Evolutionary conservation across 805 yeast species (phyloP), one percentile per base, ranked within the genome.

Genomic region (Hanseniaspora taiwanica): DNA sequence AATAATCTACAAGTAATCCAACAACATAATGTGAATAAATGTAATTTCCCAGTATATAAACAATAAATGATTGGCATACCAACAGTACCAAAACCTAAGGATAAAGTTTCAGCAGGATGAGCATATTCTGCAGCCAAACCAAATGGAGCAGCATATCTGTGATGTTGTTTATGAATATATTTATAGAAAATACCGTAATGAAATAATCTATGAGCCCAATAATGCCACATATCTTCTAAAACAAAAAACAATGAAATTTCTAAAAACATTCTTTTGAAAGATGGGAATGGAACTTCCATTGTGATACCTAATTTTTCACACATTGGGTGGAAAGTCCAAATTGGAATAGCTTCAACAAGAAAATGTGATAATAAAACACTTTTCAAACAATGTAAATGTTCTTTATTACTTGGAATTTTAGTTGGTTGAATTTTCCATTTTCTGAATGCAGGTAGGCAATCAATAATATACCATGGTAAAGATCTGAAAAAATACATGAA

Each of bases 51-150:
- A 35, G 91, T 76, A 58, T 81, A 64, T 59, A 74, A 73, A 48
- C 85, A 86, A 71, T 84, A 83, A 37, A 82, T 58, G 42, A 89
- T 76, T 43, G 98, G 98, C 64, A 85, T 77, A 44, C 97, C 96
- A 32, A 89, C 95, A 33, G 98, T 89, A 47, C 98, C 98, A 48
- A 84, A 74, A 40, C 98, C 98, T 46, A 89, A 68, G 39, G 84
- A 69, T 66, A 83, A 74, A 25, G 89, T 94, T 65, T 89, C 98
- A 23, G 81, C 70, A 14, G 98, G 97, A 58, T 89, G 96, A 24
- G 97, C 97, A 59, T 89, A 89, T 66, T 89, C 98, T 37, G 97
- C 97, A 45, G 97, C 79, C 44, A 89, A 66, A 29, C 98, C 98
- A 56, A 89, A 89, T 36, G 98, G 98, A 35, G 97, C 96, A 18